These are phyloP conservation scores for Penicillium sp. DNA, from an alignment of 2,329 filamentous ascomycete genomes.

Conservation along the genomic window DNA sequence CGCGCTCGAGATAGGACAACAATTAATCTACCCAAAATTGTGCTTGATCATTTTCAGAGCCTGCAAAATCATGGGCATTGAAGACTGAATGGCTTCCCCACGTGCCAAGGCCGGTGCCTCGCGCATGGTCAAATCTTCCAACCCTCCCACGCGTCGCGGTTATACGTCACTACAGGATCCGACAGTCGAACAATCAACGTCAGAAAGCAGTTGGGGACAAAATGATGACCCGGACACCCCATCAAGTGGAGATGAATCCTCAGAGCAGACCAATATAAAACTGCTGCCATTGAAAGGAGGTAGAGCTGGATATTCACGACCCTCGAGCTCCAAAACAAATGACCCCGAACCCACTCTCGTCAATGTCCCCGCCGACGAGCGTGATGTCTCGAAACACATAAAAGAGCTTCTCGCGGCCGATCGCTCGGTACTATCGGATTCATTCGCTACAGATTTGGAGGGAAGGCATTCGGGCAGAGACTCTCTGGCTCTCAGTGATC, in stretches of 20 bases:
- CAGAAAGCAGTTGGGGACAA: not conserved
- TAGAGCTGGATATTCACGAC: not conserved
- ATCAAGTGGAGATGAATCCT: conserved; percentile 11
- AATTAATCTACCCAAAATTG: not conserved
- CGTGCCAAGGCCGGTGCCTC: not conserved
- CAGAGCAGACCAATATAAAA: conserved; percentile 13
- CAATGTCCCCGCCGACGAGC: conserved; percentile 8
- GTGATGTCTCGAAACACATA: conserved; percentile 15
- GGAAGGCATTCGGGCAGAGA: conserved; percentile 9
- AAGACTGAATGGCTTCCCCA: conserved; percentile 3
- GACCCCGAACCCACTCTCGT: not conserved
- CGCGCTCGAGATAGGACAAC: not conserved
- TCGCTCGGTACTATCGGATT: conserved; percentile 9
- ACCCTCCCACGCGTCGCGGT: not conserved
- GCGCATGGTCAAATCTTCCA: not conserved
- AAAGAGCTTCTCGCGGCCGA: conserved; percentile 14
- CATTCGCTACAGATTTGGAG: conserved; percentile 20
- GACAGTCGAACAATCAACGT: not conserved
- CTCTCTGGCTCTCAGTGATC: conserved; percentile 7
- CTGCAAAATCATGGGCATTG: conserved; percentile 1
- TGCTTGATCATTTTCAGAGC: not conserved
- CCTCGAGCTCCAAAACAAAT: conserved; percentile 3
- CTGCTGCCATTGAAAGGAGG: conserved; percentile 9
- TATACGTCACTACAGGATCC: not conserved
- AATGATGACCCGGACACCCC: not conserved